These are phyloP conservation scores for Thoreauomyces humboldtii DNA, from an alignment of 192 early-diverging fungal species.

Conservation along the genomic window DNA sequence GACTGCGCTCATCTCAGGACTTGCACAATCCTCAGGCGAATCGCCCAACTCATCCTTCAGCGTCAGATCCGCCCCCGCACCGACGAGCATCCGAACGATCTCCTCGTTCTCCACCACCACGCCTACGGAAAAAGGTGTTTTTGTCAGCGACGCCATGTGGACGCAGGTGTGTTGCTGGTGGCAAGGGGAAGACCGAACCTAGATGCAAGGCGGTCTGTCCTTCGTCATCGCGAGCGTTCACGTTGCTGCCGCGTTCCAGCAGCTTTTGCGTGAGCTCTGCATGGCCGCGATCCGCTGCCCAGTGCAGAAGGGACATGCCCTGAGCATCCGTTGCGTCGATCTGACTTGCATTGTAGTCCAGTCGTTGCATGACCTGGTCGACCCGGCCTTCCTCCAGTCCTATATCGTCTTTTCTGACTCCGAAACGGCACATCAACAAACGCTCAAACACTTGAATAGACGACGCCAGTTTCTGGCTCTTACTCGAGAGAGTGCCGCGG, in stretches of 20 bases:
- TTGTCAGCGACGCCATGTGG: no score
- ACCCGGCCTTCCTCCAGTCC: slow-evolving; percentile 34
- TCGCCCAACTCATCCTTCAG: slow-evolving; percentile 30
- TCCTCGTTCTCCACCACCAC: slow-evolving; percentile 5
- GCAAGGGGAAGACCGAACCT: no score
- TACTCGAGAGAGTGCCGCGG: slow-evolving; percentile 5
- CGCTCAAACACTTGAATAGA: no score
- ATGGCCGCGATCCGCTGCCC: slow-evolving; percentile 36
- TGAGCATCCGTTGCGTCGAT: slow-evolving; percentile 14
- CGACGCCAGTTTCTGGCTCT: no score
- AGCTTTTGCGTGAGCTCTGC: slow-evolving; percentile 16
- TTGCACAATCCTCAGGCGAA: slow-evolving; percentile 36
- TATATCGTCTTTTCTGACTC: slow-evolving; percentile 29
- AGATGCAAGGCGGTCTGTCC: slow-evolving; percentile 42
- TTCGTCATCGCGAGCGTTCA: slow-evolving; percentile 25
- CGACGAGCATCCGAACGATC: slow-evolving; percentile 16
- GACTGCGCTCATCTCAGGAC: neutral
- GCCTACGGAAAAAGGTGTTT: no score
- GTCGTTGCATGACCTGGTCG: slow-evolving; percentile 16
- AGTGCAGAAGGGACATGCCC: slow-evolving; percentile 40
- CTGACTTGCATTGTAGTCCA: neutral
- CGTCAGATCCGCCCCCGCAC: slow-evolving; percentile 4
- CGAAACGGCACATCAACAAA: no score
- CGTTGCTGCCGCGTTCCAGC: neutral
- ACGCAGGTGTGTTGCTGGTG: no score